These are phyloP conservation scores for Rhynchosporium graminicola DNA, from an alignment of 2,329 filamentous ascomycete species.

Conservation along the genomic window DNA sequence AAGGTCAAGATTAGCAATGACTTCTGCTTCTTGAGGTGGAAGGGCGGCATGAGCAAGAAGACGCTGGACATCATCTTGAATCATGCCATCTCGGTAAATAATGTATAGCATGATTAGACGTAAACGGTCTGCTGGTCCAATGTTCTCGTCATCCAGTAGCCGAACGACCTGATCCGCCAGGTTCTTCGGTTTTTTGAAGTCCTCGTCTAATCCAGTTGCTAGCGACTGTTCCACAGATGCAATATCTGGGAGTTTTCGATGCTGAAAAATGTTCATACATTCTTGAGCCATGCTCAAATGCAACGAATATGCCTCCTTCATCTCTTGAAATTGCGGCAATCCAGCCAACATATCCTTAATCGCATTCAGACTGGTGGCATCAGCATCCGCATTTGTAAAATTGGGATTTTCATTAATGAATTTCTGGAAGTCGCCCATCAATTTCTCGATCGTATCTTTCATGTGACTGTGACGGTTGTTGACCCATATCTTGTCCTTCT, in stretches of 20 bases:
- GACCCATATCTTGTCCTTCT: constrained; percentile 93
- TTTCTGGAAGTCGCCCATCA: constrained; percentile 89
- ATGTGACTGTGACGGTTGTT: constrained; percentile 94
- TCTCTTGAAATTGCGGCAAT: constrained; percentile 89
- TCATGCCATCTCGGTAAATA: constrained; percentile 81
- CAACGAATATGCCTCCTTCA: constrained; percentile 92
- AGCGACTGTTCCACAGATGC: constrained; percentile 88
- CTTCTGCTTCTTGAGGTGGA: constrained; percentile 69
- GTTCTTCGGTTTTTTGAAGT: constrained; percentile 87
- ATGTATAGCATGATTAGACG: constrained; percentile 85
- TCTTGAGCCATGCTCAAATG: constrained; percentile 97
- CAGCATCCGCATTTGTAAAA: constrained; percentile 73
- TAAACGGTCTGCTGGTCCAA: constrained; percentile 72
- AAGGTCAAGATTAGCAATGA: constrained; percentile 76
- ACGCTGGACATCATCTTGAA: constrained; percentile 80
- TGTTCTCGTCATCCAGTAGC: constrained; percentile 80
- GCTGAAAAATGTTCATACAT: constrained; percentile 91
- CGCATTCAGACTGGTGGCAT: constrained; percentile 76
- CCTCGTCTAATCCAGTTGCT: constrained; percentile 90
- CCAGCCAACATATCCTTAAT: constrained; percentile 98
- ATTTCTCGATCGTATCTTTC: constrained; percentile 94
- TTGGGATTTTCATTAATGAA: constrained; percentile 91
- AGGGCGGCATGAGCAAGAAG: constrained; percentile 81
- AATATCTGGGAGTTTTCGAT: constrained; percentile 81
- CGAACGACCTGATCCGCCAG: constrained; percentile 82